A percentile compares a stretch with the other conserved stretches of the same genome.
These are phyloP conservation scores for Plantago coronopus DNA, from an alignment of 305 asterid genomes.

Conservation along the genomic window DNA sequence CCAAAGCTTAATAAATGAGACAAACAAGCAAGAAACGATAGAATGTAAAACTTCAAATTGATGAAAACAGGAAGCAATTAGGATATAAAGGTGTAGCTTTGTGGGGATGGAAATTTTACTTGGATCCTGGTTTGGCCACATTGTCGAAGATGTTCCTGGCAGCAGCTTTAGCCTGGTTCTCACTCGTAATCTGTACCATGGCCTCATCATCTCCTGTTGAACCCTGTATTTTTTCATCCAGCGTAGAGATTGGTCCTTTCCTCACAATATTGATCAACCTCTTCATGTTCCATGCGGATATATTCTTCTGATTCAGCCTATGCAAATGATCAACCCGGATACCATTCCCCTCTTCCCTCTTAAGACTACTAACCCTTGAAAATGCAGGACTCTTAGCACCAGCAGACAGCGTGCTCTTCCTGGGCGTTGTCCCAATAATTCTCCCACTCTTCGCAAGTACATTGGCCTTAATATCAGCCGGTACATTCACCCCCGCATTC, in stretches of 20 bases:
- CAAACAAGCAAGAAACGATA: too few species aligned
- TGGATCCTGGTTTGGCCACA: conserved; percentile 64
- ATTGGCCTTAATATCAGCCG: conserved; percentile 54
- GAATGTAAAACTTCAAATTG: too few species aligned
- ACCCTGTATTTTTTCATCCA: conserved; percentile 64
- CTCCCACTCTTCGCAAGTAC: conserved; percentile 50
- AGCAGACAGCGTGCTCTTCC: conserved; percentile 32
- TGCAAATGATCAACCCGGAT: conserved; percentile 73
- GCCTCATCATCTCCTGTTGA: conserved; percentile 54
- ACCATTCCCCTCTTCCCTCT: conserved; percentile 52
- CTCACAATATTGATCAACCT: conserved; percentile 67
- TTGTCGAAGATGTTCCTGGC: conserved; percentile 74
- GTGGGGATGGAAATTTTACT: conserved; percentile 30
- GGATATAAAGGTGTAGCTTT: too few species aligned
- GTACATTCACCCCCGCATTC: conserved; percentile 66
- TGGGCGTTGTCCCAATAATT: conserved; percentile 51
- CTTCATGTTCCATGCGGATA: conserved; percentile 96
- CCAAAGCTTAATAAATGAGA: too few species aligned
- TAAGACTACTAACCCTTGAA: conserved; percentile 38
- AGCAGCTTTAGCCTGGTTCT: conserved; percentile 63
- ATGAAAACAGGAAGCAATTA: too few species aligned
- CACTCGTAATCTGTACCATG: conserved; percentile 62
- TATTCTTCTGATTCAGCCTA: conserved; percentile 70
- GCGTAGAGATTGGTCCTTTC: conserved; percentile 57
- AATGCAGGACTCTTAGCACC: conserved; percentile 44